Conservation (phyloP, 2,329 filamentous ascomycete genomes). For the Pestalotiopsis sp. region DNA sequence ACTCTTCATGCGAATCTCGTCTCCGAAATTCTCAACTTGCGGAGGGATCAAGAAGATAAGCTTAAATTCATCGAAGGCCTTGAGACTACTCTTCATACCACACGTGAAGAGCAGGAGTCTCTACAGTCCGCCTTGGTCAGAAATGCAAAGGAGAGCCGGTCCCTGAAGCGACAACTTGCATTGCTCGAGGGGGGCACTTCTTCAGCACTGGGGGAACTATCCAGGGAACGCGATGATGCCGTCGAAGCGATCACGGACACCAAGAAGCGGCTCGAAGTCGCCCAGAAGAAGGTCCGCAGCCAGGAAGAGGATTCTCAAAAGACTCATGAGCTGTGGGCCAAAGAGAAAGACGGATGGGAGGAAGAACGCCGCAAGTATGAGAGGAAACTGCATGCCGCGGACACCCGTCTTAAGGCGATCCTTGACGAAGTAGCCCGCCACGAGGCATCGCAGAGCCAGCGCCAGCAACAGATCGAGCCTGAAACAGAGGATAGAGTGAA, state of each 20-base stretch:
- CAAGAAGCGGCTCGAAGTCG: slow-evolving; percentile 74
- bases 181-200: slow-evolving; percentile 86
- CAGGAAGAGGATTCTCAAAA: slow-evolving; percentile 85
- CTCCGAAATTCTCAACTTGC: slow-evolving; percentile 85
- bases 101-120: slow-evolving; percentile 74
- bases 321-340: slow-evolving; percentile 78
- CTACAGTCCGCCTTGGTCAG: slow-evolving; percentile 64
- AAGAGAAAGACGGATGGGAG: slow-evolving; percentile 84
- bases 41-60: slow-evolving; percentile 90
- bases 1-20: slow-evolving; percentile 93
- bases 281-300: slow-evolving; percentile 75
- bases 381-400: slow-evolving; percentile 85
- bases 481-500: slow-evolving; percentile 64
- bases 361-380: slow-evolving; percentile 82
- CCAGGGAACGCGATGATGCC: slow-evolving; percentile 83
- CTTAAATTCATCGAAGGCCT: slow-evolving; percentile 83
- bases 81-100: slow-evolving; percentile 72
- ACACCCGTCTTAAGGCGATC: slow-evolving; percentile 80
- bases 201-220: slow-evolving; percentile 81
- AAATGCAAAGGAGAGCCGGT: slow-evolving; percentile 75
- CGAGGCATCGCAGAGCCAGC: slow-evolving; percentile 57
- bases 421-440: slow-evolving; percentile 82
- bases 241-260: slow-evolving; percentile 73
- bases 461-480: slow-evolving; percentile 46
- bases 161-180: slow-evolving; percentile 82